Conservation (phyloP, 805 yeast genomes). For the Saccharomycopsis oosterbeekiorum region DNA sequence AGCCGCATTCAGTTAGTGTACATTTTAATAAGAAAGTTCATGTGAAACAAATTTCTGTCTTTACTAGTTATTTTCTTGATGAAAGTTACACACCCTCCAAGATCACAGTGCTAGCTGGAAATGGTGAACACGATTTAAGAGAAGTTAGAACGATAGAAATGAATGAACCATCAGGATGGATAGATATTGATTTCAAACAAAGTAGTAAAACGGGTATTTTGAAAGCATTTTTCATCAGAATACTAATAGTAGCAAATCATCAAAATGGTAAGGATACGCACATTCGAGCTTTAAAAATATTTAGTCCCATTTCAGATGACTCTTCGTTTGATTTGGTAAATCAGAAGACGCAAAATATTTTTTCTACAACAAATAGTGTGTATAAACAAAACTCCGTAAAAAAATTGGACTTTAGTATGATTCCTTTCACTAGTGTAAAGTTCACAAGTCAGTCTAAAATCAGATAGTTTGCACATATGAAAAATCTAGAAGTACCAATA, state of each 20-base stretch:
- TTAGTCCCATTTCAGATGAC: slow-evolving; percentile 2
- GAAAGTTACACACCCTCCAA: slow-evolving; percentile 88
- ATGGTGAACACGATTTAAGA: slow-evolving; percentile 66
- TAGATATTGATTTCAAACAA: slow-evolving; percentile 48
- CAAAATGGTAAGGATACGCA: slow-evolving; percentile 97
- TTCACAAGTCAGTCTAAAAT: slow-evolving; percentile 14
- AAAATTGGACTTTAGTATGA: background rate
- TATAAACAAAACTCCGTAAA: background rate
- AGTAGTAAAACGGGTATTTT: slow-evolving; percentile 46
- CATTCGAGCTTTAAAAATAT: slow-evolving; percentile 60
- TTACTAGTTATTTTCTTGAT: slow-evolving; percentile 60
- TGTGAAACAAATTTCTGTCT: slow-evolving; percentile 58
- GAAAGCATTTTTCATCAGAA: slow-evolving; percentile 55
- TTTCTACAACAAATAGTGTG: background rate
- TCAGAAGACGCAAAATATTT: background rate
- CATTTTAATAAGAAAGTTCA: slow-evolving; percentile 72
- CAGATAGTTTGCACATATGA: background rate
- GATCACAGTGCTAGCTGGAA: slow-evolving; percentile 59
- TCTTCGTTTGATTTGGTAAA: background rate
- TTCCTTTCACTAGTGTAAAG: slow-evolving; percentile 13
- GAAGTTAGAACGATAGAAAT: slow-evolving; percentile 54
- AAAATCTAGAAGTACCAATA: background rate
- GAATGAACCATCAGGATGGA: slow-evolving; percentile 72
- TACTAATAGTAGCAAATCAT: slow-evolving; percentile 65
- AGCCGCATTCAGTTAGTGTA: slow-evolving; percentile 74